Evolutionary conservation across 768 basidiomycete species (phyloP).

Genomic region (Phylloporus sp.): DNA sequence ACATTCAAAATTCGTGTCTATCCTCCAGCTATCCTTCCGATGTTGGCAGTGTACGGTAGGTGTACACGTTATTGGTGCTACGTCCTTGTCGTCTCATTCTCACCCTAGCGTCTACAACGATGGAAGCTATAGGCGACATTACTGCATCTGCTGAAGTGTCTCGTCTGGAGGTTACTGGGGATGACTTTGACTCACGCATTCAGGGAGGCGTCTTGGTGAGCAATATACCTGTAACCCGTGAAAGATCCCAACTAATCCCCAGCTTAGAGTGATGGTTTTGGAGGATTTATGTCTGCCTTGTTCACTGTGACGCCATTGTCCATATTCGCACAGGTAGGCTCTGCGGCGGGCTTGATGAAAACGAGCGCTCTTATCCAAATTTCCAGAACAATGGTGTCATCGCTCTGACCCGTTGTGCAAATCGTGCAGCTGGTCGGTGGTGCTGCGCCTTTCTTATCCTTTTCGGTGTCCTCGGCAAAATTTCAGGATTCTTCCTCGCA

Average conservation of each 20-base stretch:
- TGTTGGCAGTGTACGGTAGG: slow-evolving; percentile 57
- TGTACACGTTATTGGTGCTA: background rate
- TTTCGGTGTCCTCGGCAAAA: slow-evolving; percentile 76
- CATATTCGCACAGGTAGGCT: slow-evolving; percentile 61
- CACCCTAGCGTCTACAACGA: slow-evolving; percentile 57
- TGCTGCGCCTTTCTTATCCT: slow-evolving; percentile 78
- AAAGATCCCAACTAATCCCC: background rate
- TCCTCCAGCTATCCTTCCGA: slow-evolving; percentile 60
- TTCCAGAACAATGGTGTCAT: slow-evolving; percentile 78
- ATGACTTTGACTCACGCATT: slow-evolving; percentile 75
- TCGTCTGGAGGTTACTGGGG: slow-evolving; percentile 65
- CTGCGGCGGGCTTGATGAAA: background rate
- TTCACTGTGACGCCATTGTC: slow-evolving; percentile 81
- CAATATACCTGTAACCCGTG: background rate
- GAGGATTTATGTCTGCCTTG: slow-evolving; percentile 73
- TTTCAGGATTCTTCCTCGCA: slow-evolving; percentile 80
- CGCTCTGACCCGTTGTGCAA: slow-evolving; percentile 81
- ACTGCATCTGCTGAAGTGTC: slow-evolving; percentile 83
- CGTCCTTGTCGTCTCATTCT: slow-evolving; percentile 3
- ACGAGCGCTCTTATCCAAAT: background rate
- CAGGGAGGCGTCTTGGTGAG: slow-evolving; percentile 75
- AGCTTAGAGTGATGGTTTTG: slow-evolving; percentile 66
- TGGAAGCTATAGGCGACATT: slow-evolving; percentile 86
- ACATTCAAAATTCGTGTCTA: slow-evolving; percentile 77
- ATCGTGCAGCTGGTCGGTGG: slow-evolving; percentile 72